Percentiles rank a stretch among this genome's conserved stretches.
phyloP scores from a whole-genome alignment of 345 rosid genomes.

The Alliaria petiolata region DNA sequence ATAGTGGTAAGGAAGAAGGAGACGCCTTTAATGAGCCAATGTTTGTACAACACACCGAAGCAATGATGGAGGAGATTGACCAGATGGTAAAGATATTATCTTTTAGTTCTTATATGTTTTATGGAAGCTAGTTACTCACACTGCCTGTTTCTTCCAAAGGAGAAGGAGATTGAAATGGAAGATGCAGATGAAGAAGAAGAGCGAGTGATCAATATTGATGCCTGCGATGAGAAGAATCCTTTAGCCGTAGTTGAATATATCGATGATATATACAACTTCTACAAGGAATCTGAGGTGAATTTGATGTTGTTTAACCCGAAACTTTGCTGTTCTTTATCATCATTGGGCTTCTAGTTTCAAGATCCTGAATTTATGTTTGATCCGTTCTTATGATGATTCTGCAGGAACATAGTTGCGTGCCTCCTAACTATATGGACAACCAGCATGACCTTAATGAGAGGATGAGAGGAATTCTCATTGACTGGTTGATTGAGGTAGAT shows the following conservation, averaged over 20 bases:
- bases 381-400: background rate
- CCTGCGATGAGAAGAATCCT: slow-evolving; percentile 55
- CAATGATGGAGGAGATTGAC: slow-evolving; percentile 80
- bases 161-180: slow-evolving; percentile 84
- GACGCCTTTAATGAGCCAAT: slow-evolving; percentile 51
- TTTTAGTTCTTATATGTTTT: background rate
- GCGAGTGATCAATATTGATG: slow-evolving; percentile 52
- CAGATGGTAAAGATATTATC: slow-evolving; percentile 49
- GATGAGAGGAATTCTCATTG: slow-evolving; percentile 93
- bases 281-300: slow-evolving; percentile 17
- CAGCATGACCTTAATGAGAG: slow-evolving; percentile 76
- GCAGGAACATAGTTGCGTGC: slow-evolving; percentile 50
- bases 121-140: background rate
- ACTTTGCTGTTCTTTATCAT: background rate
- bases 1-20: slow-evolving; percentile 15
- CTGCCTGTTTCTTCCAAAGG: slow-evolving; percentile 19
- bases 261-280: slow-evolving; percentile 56
- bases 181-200: slow-evolving; percentile 48
- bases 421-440: slow-evolving; percentile 65
- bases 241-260: slow-evolving; percentile 80
- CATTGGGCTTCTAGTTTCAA: background rate
- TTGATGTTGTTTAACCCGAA: background rate
- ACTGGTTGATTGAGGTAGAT: slow-evolving; percentile 88
- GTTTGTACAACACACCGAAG: slow-evolving; percentile 81
- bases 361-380: background rate